phyloP scores from a whole-genome alignment of 192 early-diverging fungal genomes.

The Coemansia sp. region DNA sequence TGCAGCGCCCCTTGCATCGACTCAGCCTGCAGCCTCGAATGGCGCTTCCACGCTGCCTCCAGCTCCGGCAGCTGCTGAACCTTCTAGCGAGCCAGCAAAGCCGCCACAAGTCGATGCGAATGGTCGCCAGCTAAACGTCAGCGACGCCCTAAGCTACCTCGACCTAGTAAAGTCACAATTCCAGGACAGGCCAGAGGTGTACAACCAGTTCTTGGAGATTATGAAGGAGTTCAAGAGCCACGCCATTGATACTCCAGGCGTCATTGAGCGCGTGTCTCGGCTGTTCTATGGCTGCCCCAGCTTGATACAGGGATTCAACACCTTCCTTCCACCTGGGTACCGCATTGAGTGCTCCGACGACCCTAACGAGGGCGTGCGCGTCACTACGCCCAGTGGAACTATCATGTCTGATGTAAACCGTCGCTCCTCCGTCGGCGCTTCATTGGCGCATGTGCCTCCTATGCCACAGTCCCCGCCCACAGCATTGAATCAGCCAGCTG shows the following conservation, averaged over 20 bases:
- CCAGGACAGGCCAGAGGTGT: conserved; percentile 90
- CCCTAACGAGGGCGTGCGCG: conserved; percentile 78
- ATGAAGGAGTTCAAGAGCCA: conserved; percentile 99
- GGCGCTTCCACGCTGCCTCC: neutral
- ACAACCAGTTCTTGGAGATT: conserved; percentile 97
- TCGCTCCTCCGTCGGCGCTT: conserved; percentile 11
- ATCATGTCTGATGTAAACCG: conserved; percentile 49
- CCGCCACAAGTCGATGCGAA: conserved; percentile 26
- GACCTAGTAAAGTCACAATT: conserved; percentile 97
- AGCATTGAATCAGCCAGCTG: neutral
- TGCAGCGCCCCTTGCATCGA: neutral
- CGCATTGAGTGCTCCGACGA: conserved; percentile 90
- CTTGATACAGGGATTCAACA: conserved; percentile 98
- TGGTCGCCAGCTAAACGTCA: conserved; percentile 64
- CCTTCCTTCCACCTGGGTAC: conserved; percentile 98
- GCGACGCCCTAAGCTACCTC: conserved; percentile 94
- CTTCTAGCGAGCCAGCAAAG: neutral
- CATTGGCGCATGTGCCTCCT: neutral
- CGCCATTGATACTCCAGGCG: conserved; percentile 94
- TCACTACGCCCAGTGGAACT: conserved; percentile 82
- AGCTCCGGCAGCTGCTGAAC: neutral
- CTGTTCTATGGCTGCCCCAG: conserved; percentile 89
- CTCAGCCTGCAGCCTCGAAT: conserved; percentile 1
- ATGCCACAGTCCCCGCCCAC: conserved; percentile 23
- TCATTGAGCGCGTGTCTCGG: conserved; percentile 96